Evolutionary conservation across 75 land plant species (phyloP), one percentile per base, ranked within the genome.

Genomic region (Selaginella tamariscina): DNA sequence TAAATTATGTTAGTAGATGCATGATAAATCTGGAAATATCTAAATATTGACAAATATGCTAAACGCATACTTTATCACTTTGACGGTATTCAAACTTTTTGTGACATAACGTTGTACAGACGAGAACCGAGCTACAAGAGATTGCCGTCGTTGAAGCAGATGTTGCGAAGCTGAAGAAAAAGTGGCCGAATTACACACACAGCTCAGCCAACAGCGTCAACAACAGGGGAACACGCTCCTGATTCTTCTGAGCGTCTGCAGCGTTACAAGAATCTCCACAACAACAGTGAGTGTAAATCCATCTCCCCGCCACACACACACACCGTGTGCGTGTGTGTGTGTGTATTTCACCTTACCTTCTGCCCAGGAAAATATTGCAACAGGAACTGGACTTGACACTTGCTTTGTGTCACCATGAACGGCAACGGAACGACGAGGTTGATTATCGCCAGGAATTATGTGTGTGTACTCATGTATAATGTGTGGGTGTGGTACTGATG

Each of bases 121-220:
- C 98, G 59, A 80, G 91, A 77, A 91, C 98, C 66, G 98, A 94
- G 74, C 85, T 94, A 33, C 91, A 94, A 78, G 96, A 94, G 75
- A 90, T 94, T 54, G 98, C 98, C 27, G 85, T 87, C 72, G 98
- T 95, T 29, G 98, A 94, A 82, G 98, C 98, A 26, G 98, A 94
- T 74, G 98, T 94, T 15, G 88, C 98, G 56, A 73, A 90, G 66
- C 70, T 94, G 80, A 94, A 94, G 78, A 90, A 94, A 67, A 94
- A 90, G 98, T 94, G 70, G 86, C 98, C 2, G 98, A 94, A 69
- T 84, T 94, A 20, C 98, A 91, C 60, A 76, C 78, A 73, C 98
- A 90, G 65, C 71, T 94, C 32, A 90, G 78, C 72, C 96, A 87
- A 69, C 98, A 94, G 39, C 81, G 91, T 1, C 91, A 87, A 56